Percentiles rank a stretch among this genome's conserved stretches.
Evolutionary conservation across 257 asterid genomes (phyloP).

Genomic region (Solanum corneliomulleri): DNA sequence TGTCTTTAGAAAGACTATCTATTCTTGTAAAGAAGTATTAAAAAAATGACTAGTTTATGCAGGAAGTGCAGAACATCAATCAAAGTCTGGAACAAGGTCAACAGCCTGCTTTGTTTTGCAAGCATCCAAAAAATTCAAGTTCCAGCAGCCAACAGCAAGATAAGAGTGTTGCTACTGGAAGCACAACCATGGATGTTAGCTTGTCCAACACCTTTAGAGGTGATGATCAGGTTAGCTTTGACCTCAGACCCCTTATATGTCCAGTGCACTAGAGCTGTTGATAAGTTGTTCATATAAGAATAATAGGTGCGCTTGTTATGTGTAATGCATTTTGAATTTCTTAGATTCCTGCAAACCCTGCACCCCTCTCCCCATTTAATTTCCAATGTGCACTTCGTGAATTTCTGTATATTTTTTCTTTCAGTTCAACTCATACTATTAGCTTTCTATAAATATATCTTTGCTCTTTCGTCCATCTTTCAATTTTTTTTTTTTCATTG

Average conservation of each 20-base stretch:
- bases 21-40: not conserved
- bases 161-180: constrained; percentile 2
- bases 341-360: not conserved
- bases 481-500: not conserved
- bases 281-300: not conserved
- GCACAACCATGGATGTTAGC: not conserved
- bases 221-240: constrained; percentile 10
- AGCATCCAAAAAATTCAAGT: not conserved
- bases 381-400: not conserved
- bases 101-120: constrained; percentile 2
- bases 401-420: not conserved
- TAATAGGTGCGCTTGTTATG: not conserved
- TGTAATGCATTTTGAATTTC: not conserved
- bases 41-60: constrained; percentile 4
- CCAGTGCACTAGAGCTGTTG: not conserved
- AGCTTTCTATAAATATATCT: not conserved
- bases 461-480: not conserved
- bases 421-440: not conserved
- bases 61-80: constrained; percentile 2
- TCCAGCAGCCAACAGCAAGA: constrained; percentile 2
- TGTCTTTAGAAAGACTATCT: not conserved
- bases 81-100: not conserved
- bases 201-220: constrained; percentile 5
- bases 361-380: not conserved
- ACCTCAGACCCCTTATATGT: not conserved